phyloP scores from a whole-genome alignment of 2,329 filamentous ascomycete species.

The Polytolypa hystricis region DNA sequence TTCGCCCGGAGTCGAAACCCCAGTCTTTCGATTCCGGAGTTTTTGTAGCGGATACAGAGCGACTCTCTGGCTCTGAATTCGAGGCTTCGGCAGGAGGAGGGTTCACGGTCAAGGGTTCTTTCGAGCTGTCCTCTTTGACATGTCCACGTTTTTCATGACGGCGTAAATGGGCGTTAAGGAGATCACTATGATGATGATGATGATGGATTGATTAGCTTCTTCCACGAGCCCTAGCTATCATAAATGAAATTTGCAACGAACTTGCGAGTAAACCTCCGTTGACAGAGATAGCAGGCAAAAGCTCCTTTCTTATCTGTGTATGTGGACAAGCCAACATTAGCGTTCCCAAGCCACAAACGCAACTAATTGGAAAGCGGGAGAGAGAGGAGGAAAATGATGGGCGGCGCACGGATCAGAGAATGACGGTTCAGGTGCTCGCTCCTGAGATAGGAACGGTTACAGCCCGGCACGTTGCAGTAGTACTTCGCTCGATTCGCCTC shows the following conservation, averaged over 20 bases:
- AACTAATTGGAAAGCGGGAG: background rate
- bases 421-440: constrained; percentile 16
- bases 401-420: constrained; percentile 13
- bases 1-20: background rate
- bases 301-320: constrained; percentile 12
- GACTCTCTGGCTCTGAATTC: background rate
- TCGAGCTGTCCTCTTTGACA: constrained; percentile 4
- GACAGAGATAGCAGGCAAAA: constrained; percentile 15
- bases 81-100: background rate
- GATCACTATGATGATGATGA: constrained; percentile 14
- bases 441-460: constrained; percentile 14
- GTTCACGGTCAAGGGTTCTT: background rate
- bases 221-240: too few species aligned
- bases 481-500: constrained; percentile 10
- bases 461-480: constrained; percentile 13
- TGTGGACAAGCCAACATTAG: background rate
- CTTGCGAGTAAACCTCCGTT: constrained; percentile 15
- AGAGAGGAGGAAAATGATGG: background rate
- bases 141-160: constrained; percentile 14
- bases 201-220: too few species aligned
- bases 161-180: constrained; percentile 15
- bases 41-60: constrained; percentile 4
- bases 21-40: constrained; percentile 3
- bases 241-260: constrained; percentile 7
- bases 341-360: background rate